Evolutionary conservation across 2,329 filamentous ascomycete species (phyloP).

Genomic region (Exophiala sideris): DNA sequence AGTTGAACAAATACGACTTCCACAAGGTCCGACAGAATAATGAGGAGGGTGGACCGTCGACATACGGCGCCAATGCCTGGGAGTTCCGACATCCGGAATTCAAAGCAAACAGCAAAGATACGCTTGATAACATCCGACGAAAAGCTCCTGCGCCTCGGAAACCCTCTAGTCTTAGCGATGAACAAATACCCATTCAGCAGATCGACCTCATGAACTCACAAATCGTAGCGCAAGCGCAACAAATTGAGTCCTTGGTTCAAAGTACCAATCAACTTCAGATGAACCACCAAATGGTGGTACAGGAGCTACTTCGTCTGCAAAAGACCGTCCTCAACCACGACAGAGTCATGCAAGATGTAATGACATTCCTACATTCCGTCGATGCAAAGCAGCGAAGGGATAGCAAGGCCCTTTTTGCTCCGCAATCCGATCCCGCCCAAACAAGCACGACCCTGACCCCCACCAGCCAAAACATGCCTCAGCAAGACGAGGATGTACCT

Average conservation of each 20-base stretch:
- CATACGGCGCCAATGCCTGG: conserved; percentile 81
- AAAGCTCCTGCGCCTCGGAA: conserved; percentile 93
- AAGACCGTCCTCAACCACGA: conserved; percentile 71
- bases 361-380: conserved; percentile 63
- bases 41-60: conserved; percentile 77
- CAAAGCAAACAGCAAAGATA: conserved; percentile 91
- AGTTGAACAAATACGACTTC: conserved; percentile 97
- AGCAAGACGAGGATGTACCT: conserved; percentile 56
- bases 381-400: conserved; percentile 64
- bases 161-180: conserved; percentile 62
- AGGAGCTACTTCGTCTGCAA: conserved; percentile 62
- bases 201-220: conserved; percentile 86
- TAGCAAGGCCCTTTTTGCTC: conserved; percentile 46
- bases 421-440: conserved; percentile 43
- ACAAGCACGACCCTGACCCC: conserved; percentile 42
- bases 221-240: conserved; percentile 83
- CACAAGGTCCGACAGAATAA: conserved; percentile 94
- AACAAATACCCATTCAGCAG: conserved; percentile 77
- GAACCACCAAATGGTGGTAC: conserved; percentile 62
- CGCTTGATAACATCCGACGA: conserved; percentile 89
- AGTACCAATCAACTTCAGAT: conserved; percentile 74
- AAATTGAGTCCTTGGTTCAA: conserved; percentile 82
- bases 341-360: conserved; percentile 67
- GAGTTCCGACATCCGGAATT: conserved; percentile 98
- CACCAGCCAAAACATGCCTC: conserved; percentile 41